These are phyloP conservation scores for Pholiota microspora DNA, from an alignment of 768 basidiomycete genomes.

Conservation along the genomic window DNA sequence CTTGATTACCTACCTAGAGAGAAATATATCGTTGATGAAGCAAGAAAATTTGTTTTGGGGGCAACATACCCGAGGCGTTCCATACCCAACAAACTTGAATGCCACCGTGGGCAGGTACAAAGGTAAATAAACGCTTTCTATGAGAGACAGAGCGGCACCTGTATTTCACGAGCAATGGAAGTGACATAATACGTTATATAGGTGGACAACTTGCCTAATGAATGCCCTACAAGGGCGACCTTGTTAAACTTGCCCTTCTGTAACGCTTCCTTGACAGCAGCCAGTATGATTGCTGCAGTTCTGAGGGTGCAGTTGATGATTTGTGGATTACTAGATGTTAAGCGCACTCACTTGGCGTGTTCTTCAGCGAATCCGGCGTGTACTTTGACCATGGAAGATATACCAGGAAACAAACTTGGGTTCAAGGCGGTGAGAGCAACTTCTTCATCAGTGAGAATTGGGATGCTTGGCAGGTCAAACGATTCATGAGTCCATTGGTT, in stretches of 20 bases:
- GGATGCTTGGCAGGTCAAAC: too few relatives aligned
- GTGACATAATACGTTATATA: conserved; percentile 11
- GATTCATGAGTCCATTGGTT: too few relatives aligned
- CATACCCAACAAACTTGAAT: conserved; percentile 38
- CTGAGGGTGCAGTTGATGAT: conserved; percentile 22
- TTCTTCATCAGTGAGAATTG: conserved; percentile 37
- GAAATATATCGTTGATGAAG: background rate
- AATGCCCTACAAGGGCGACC: conserved; percentile 44
- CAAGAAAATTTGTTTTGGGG: conserved; percentile 11
- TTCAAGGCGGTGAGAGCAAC: conserved; percentile 31
- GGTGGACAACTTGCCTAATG: conserved; percentile 35
- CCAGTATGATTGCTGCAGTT: conserved; percentile 36
- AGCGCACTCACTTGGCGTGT: conserved; percentile 23
- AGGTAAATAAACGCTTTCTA: conserved; percentile 54
- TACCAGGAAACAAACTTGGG: conserved; percentile 41
- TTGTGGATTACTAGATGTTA: background rate
- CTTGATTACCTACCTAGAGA: conserved; percentile 40
- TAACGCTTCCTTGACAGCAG: conserved; percentile 37
- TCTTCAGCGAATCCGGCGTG: conserved; percentile 44
- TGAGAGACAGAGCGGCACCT: conserved; percentile 39
- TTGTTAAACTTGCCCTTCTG: conserved; percentile 27
- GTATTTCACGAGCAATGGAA: background rate
- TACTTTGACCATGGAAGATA: conserved; percentile 35
- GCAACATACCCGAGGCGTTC: conserved; percentile 37
- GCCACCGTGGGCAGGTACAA: conserved; percentile 42